These are phyloP conservation scores for Termitomyces heimii DNA, from an alignment of 768 basidiomycete genomes.

Conservation along the genomic window DNA sequence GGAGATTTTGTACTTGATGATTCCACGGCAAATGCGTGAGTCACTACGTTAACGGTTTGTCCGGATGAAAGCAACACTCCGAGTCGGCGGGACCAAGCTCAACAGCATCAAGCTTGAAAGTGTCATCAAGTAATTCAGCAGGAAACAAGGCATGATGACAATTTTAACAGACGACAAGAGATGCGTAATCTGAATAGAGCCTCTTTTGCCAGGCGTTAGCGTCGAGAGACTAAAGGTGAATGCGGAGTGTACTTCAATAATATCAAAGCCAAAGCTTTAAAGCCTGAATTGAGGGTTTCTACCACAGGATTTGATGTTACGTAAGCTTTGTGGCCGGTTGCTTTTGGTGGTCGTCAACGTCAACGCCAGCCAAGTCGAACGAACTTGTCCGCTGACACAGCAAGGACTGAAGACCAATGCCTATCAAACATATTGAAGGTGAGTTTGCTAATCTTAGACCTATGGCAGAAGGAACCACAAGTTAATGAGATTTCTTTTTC, in stretches of 20 bases:
- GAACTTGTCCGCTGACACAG: constrained; percentile 22
- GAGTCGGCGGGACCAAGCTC: not conserved
- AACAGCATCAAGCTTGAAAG: not conserved
- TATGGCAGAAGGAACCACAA: not conserved
- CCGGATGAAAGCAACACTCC: not conserved
- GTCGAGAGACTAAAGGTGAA: not conserved
- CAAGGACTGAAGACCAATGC: constrained; percentile 40
- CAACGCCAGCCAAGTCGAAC: constrained; percentile 26
- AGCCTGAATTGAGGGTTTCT: too few species aligned
- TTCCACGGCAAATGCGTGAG: not conserved
- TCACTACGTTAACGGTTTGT: not conserved
- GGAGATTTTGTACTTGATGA: not conserved
- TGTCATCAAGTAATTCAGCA: not conserved
- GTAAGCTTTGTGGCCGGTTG: constrained; percentile 13
- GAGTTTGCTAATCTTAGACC: constrained; percentile 19
- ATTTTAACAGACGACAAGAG: not conserved
- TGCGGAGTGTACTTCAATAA: not conserved
- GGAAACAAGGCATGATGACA: not conserved
- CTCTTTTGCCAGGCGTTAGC: not conserved
- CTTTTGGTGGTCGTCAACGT: constrained; percentile 21
- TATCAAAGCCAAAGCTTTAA: too few species aligned
- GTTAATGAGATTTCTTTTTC: constrained; percentile 13
- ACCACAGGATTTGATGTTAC: constrained; percentile 9
- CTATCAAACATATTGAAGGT: constrained; percentile 84
- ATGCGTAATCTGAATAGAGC: not conserved